Evolutionary conservation across 805 yeast species (phyloP).

Genomic region (Ogataea kodamae): DNA sequence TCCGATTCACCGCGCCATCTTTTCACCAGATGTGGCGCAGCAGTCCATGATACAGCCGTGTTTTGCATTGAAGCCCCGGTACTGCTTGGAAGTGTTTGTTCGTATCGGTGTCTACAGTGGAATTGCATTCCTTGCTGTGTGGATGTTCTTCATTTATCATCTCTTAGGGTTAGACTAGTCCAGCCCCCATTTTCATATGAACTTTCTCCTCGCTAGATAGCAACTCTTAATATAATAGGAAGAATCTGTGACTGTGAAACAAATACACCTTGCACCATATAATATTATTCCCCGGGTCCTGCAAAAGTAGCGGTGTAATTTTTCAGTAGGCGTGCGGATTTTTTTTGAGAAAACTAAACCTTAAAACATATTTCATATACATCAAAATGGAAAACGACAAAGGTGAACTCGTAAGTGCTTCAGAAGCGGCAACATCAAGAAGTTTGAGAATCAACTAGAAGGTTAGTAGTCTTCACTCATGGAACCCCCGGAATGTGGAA

Average conservation of each 20-base stretch:
- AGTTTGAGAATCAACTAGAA: no score
- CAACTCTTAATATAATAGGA: background rate
- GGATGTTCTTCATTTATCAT: conserved; percentile 13
- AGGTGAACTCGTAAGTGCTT: conserved; percentile 92
- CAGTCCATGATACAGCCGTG: conserved; percentile 22
- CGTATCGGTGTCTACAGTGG: conserved; percentile 81
- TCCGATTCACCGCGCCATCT: conserved; percentile 43
- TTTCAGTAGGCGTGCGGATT: conserved; percentile 9
- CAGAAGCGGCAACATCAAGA: no score
- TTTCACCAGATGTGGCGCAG: conserved; percentile 5
- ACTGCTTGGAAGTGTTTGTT: conserved; percentile 74
- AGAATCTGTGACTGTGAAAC: conserved; percentile 19
- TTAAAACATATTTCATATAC: conserved; percentile 11
- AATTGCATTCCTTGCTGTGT: conserved; percentile 54
- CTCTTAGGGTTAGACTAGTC: conserved; percentile 21
- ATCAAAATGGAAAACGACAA: conserved; percentile 98
- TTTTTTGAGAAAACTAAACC: conserved; percentile 12
- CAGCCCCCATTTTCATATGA: no score
- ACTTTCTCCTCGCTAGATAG: no score
- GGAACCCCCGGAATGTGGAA: no score
- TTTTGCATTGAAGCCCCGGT: conserved; percentile 57
- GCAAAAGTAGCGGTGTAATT: conserved; percentile 7
- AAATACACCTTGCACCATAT: conserved; percentile 14
- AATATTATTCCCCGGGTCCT: background rate
- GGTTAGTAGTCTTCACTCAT: no score